phyloP scores from a whole-genome alignment of 192 early-diverging fungal species.

The Chytriomyces sp. region DNA sequence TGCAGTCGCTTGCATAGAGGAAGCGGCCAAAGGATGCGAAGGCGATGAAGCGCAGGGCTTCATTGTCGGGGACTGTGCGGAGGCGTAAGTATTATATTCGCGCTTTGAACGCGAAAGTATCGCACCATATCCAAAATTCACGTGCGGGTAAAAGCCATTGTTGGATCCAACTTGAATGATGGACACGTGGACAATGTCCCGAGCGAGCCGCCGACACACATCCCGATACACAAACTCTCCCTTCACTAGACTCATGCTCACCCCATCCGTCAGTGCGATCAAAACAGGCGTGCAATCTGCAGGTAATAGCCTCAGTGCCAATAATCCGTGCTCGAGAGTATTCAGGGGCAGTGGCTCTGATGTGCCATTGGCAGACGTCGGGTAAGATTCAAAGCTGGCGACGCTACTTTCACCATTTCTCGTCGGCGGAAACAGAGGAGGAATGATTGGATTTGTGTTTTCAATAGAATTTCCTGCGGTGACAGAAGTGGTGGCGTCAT shows the following conservation, averaged over 20 bases:
- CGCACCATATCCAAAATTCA: conserved; percentile 50
- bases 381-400: background rate
- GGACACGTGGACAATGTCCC: conserved; percentile 38
- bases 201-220: conserved; percentile 33
- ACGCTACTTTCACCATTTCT: background rate
- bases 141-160: conserved; percentile 45
- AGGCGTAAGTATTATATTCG: background rate
- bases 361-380: background rate
- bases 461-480: background rate
- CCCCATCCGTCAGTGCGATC: conserved; percentile 55
- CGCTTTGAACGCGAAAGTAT: background rate
- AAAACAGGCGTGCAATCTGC: conserved; percentile 41
- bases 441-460: background rate
- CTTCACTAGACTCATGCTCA: conserved; percentile 30
- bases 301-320: conserved; percentile 45
- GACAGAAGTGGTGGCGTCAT: background rate
- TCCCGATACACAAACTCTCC: conserved; percentile 43
- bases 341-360: conserved; percentile 22
- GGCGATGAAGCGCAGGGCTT: conserved; percentile 52
- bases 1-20: conserved; percentile 50
- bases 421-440: background rate
- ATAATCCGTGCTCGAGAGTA: conserved; percentile 41
- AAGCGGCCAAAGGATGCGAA: conserved; percentile 44
- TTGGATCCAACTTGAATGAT: conserved; percentile 55
- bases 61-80: conserved; percentile 47